These are phyloP conservation scores for Aspergillus neoniger DNA, from an alignment of 2,329 filamentous ascomycete species.

Conservation along the genomic window DNA sequence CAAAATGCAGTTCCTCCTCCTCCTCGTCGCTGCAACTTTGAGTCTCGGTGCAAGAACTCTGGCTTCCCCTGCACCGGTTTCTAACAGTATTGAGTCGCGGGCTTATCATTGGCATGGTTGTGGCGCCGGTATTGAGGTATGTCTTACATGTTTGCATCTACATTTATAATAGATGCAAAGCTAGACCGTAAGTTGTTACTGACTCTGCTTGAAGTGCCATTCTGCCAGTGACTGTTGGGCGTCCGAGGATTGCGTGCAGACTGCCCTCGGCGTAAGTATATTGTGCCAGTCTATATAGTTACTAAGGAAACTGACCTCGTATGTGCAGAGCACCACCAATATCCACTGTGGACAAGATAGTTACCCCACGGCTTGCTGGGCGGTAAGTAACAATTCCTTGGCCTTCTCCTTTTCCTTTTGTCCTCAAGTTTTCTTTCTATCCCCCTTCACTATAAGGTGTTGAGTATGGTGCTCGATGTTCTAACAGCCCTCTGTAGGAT, in stretches of 20 bases:
- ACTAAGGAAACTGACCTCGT: not conserved
- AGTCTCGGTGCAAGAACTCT: not conserved
- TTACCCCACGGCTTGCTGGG: conserved; percentile 4
- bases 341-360: conserved; percentile 4
- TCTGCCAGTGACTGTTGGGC: not conserved
- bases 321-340: not conserved
- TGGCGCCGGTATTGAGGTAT: not conserved
- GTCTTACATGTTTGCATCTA: not conserved
- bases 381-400: not conserved
- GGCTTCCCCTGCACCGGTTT: not conserved
- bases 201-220: not conserved
- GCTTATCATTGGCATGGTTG: conserved; percentile 3
- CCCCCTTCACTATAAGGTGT: no score
- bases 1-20: conserved; percentile 1
- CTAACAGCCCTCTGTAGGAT: no score
- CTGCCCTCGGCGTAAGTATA: not conserved
- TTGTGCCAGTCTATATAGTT: not conserved
- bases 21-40: not conserved
- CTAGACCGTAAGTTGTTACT: not conserved
- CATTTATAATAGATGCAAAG: not conserved
- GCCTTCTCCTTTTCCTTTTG: no score
- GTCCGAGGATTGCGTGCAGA: not conserved
- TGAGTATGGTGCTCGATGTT: no score
- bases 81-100: not conserved
- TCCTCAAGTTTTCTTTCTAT: fast-evolving